Evolutionary conservation across 2,329 filamentous ascomycete species (phyloP), one percentile per base, ranked within the genome.

Genomic region (Apiospora saccharicola): DNA sequence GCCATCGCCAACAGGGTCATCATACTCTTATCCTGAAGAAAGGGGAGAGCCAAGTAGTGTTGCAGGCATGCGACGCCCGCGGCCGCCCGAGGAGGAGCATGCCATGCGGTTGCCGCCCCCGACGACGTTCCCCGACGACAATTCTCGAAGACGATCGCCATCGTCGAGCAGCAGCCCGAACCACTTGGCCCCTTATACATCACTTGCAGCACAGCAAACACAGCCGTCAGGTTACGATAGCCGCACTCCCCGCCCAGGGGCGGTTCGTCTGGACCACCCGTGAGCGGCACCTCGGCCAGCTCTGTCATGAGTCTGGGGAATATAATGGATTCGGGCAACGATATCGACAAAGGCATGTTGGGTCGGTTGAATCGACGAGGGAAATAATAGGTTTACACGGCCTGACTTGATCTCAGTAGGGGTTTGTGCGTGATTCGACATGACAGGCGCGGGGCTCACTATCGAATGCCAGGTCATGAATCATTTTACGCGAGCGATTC

Each of bases 301-400:
- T 87, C 86, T n/a, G 83, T 87, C 30, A 89, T 89, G 87, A 89
- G 86, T 76, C 76, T 88, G 53, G 86, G 84, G 77, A 87, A 86
- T 72, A 80, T 88, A 73, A 85, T 88, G 77, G 87, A 86, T 69
- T 76, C 77, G 19, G 77, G 72, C 16, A 86, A 83, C 75, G 87
- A 89, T 72, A 89, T 90, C 72, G 88, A 90, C 75, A 83, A 84
- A 75, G 85, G 81, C 73, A 90, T 90, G 88, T 82, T 90, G 71
- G 84, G 85, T 51, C 84, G 86, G 49, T 78, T 90, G 70, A 87
- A 88, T 74, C 82, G 85, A 67, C 80, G 80, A 75, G 44, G 70
- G 37, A 64, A 64, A 64, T 64, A 64, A 64, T 64, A 12, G 34
- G 34, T 22, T 64, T 64, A 41, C 41, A 24, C 57, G 30, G 34